Conservation (phyloP, 202 grass and related monocot species). For the Schoenoplectus tabernaemontani region DNA sequence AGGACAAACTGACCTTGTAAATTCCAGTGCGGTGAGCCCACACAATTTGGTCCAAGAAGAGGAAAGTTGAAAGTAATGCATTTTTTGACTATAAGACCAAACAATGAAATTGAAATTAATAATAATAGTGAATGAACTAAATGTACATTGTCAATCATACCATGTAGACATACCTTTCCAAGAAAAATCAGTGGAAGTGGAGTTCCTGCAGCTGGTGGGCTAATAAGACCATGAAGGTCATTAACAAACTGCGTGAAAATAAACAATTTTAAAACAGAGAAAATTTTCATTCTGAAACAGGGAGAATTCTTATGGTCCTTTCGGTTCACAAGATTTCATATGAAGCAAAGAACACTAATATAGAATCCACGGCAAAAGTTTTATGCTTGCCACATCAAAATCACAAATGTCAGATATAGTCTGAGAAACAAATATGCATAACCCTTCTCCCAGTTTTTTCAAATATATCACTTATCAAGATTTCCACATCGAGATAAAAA, state of each 20-base stretch:
- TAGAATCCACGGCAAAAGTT: not conserved
- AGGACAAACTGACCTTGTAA: conserved; percentile 65
- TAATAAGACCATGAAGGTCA: conserved; percentile 77
- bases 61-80: conserved; percentile 82
- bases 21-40: conserved; percentile 84
- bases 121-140: not conserved
- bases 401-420: not conserved
- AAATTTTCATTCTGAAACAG: not conserved
- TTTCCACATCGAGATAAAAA: not conserved
- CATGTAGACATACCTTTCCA: conserved; percentile 55
- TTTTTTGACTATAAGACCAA: conserved; percentile 62
- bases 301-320: not conserved
- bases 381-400: not conserved
- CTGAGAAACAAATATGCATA: not conserved
- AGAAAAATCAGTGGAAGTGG: conserved; percentile 83
- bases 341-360: not conserved
- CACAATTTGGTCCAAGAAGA: conserved; percentile 96
- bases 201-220: conserved; percentile 72
- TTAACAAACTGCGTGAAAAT: conserved; percentile 67
- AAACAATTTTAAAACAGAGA: not conserved
- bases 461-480: not conserved
- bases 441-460: not conserved
- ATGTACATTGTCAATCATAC: not conserved
- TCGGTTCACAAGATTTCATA: not conserved
- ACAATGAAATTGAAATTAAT: not conserved